Base-by-base conservation (phyloP, 1,284 basidiomycete species). In the Trichosporon coremiiforme region DNA sequence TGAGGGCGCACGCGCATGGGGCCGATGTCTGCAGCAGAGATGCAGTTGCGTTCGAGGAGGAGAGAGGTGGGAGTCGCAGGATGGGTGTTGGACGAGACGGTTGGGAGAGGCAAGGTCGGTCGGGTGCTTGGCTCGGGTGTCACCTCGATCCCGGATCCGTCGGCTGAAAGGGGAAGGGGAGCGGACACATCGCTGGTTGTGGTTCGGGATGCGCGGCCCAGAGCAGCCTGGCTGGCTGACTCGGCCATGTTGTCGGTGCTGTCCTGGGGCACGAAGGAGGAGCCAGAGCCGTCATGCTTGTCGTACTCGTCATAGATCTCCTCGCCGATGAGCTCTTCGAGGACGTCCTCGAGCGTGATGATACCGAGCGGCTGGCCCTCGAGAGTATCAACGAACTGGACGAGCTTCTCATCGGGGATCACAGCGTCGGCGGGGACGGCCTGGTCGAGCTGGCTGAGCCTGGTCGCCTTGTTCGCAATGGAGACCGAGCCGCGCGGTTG, bases 281-380 rank as follows among this genome's bases (percentile, higher is more conserved):
- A 45, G 47, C 6, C 29, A 1, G 60, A 38, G 17, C 66, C 75
- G 15, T 74, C 75, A 41, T 75, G 71, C 64, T 75, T 71, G 55
- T 80, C 79, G 53, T 78, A 78, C 83, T 94, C 92, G 77, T 94
- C 93, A 74, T 92, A 92, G 65, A 94, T 94, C 76, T 94, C 92
- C 84, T 94, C 92, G 22, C 93, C 92, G 66, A 94, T 93, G 8
- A 94, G 86, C 78, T 94, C 93, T 87, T 96, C 94, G 8, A 96
- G 86, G 17, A 96, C 92, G 75, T 96, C 94, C 81, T 96, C 94
- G 2, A 96, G 86, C 0, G 94, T 96, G 74, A 96, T 95, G 79
- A 96, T 94, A 70, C 94, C 94, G 29, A 96, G 85, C 1, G 93
- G 93, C 87, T 90, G 79, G 90, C 91, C 79, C 69, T 81, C 79